phyloP scores from a whole-genome alignment of 2,329 filamentous ascomycete species.

The Colletotrichum echinochloae region DNA sequence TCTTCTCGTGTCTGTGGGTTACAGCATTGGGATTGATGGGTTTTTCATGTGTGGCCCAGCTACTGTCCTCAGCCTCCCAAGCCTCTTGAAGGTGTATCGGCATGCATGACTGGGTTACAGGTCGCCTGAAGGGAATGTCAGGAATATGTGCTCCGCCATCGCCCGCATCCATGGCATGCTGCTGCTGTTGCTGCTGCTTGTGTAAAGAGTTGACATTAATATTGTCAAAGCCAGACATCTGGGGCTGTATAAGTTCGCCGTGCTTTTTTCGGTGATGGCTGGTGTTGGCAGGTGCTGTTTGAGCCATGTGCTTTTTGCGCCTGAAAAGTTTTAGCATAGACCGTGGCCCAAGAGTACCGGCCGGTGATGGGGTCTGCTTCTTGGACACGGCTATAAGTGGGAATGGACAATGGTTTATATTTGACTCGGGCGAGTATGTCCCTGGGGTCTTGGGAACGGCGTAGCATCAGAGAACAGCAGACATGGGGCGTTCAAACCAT shows the following conservation, averaged over 20 bases:
- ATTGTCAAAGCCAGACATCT: conserved; percentile 12
- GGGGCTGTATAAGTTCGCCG: conserved; percentile 20
- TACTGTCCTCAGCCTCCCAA: conserved; percentile 35
- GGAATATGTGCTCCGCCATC: conserved; percentile 42
- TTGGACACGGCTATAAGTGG: conserved; percentile 11
- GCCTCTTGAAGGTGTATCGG: conserved; percentile 30
- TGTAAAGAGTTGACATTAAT: conserved; percentile 22
- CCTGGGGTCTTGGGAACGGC: not conserved
- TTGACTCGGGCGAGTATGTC: not conserved
- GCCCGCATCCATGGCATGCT: conserved; percentile 14
- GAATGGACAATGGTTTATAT: conserved; percentile 23
- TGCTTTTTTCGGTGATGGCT: conserved; percentile 30
- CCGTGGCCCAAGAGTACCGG: conserved; percentile 11
- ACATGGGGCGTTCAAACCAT: conserved; percentile 22
- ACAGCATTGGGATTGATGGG: conserved; percentile 28
- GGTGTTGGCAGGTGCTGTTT: conserved; percentile 10
- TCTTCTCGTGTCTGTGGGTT: conserved; percentile 13
- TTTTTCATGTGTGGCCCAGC: conserved; percentile 30
- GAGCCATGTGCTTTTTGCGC: conserved; percentile 34
- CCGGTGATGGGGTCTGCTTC: not conserved
- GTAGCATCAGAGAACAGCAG: conserved; percentile 19
- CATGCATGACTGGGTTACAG: conserved; percentile 8
- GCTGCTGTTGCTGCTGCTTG: not conserved
- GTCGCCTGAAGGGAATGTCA: conserved; percentile 44
- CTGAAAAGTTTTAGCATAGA: conserved; percentile 23